Evolutionary conservation across 768 basidiomycete species (phyloP), one percentile per base, ranked within the genome.

Genomic region (Lentinula lateritia): DNA sequence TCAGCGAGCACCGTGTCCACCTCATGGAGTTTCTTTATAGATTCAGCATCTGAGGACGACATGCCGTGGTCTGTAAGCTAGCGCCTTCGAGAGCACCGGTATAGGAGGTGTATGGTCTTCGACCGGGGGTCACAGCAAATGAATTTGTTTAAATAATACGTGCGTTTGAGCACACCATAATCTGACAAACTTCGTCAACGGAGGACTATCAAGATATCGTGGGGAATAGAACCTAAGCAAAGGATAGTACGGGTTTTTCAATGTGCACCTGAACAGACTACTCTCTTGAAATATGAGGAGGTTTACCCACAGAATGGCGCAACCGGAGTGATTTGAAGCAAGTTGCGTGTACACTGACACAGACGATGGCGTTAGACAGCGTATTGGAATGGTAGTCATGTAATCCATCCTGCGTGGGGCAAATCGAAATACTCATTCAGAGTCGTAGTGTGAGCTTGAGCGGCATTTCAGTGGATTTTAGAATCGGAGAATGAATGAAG

Each of bases 161-260:
- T 28, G 41, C 38, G 38, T 41, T 20, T 23, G 16, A 56, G 54
- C 54, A 56, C 54, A 56, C 54, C 54, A 56, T 56, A 52, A 52
- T 35, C 50, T 52, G 34, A 32, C 32, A 52, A 35, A 15, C 35
- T 52, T 18, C 3, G n/a, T 48, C 46, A 48, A 43, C 16, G 18
- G 2, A n/a, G 42, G 16, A n/a, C n/a, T 23, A 20, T 12, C 46
- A 48, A 18, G 18, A 23, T 20, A 48, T 48, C 46, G 20, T 48
- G 46, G 42, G 42, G 42, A 43, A 16, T 10, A 39, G 38, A 39
- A 39, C 38, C 38, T 39, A 39, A 8, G 13, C 5, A n/a, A 43
- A 43, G 16, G 42, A 43, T 43, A 43, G 15, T 7, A 43, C 6
- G 15, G 2, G 16, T 3, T 43, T n/a, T n/a, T 16, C n/a, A 48